Percentiles rank a stretch among this genome's conserved stretches.
phyloP scores from a whole-genome alignment of 73 alveolate genomes.

The Paramecium pentaurelia region DNA sequence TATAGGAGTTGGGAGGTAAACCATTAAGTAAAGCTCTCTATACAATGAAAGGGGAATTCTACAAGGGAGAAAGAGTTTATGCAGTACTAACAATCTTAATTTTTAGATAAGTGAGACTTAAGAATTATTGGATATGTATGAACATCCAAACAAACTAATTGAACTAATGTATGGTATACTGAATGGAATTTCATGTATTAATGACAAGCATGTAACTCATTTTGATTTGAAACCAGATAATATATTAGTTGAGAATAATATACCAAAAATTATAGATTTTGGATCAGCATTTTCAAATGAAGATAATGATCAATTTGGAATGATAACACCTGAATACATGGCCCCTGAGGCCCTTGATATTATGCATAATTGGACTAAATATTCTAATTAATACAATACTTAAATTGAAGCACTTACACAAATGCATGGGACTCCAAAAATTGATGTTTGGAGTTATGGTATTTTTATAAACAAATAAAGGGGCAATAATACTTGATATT shows the following conservation, averaged over 20 bases:
- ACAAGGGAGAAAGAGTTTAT: slow-evolving; percentile 29
- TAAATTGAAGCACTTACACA: slow-evolving; percentile 52
- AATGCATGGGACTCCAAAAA: slow-evolving; percentile 60
- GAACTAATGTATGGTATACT: not conserved
- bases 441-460: slow-evolving; percentile 84
- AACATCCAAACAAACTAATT: not conserved
- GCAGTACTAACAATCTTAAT: not conserved
- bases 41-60: slow-evolving; percentile 38
- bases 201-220: not conserved
- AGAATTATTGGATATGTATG: not conserved
- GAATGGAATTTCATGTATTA: not conserved
- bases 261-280: slow-evolving; percentile 45
- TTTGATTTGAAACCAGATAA: slow-evolving; percentile 53
- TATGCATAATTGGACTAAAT: slow-evolving; percentile 55
- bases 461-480: not conserved
- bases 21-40: not conserved
- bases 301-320: not conserved
- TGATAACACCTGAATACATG: slow-evolving; percentile 88
- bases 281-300: slow-evolving; percentile 49
- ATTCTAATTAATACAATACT: not conserved
- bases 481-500: slow-evolving; percentile 77
- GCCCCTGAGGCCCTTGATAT: slow-evolving; percentile 86
- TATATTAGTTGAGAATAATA: slow-evolving; percentile 10
- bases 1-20: not conserved
- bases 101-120: not conserved